Conservation (phyloP, 2,329 filamentous ascomycete species). For the Acephala macrosclerotiorum region DNA sequence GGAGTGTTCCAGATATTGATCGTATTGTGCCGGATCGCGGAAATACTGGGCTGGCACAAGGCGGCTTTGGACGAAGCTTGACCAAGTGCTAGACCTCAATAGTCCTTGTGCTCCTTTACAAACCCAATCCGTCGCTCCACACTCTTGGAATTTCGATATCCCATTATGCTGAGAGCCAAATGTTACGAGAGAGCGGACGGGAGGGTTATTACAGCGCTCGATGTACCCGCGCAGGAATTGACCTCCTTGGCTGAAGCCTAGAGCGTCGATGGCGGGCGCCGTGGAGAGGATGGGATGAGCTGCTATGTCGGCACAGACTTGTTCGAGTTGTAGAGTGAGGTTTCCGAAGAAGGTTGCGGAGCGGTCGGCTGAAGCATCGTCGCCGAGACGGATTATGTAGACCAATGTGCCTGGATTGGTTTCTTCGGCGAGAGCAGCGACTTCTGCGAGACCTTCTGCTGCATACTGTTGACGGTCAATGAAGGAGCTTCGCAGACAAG, state of each 20-base stretch:
- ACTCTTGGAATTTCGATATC: conserved; percentile 82
- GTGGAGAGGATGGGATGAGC: conserved; percentile 80
- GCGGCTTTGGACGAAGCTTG: conserved; percentile 74
- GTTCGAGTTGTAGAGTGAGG: conserved; percentile 76
- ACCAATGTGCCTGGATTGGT: conserved; percentile 85
- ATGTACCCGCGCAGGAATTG: conserved; percentile 94
- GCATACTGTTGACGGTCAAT: conserved; percentile 56
- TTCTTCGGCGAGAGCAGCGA: conserved; percentile 75
- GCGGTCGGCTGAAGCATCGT: conserved; percentile 71
- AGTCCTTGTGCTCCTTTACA: conserved; percentile 83
- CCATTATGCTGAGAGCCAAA: conserved; percentile 81
- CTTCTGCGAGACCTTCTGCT: conserved; percentile 74
- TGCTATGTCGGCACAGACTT: conserved; percentile 81
- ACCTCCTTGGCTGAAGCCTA: conserved; percentile 95
- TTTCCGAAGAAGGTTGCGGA: conserved; percentile 92
- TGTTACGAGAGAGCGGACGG: conserved; percentile 69
- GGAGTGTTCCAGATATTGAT: conserved; percentile 78
- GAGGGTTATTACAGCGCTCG: conserved; percentile 77
- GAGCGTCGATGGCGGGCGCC: conserved; percentile 83
- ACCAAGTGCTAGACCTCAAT: conserved; percentile 83
- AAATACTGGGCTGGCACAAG: conserved; percentile 97
- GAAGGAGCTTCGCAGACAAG: too few relatives aligned
- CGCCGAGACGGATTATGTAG: conserved; percentile 76
- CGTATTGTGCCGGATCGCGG: conserved; percentile 73
- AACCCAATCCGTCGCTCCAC: conserved; percentile 75